Percentiles rank a stretch among this genome's conserved stretches.
These are phyloP conservation scores for Alternaria panax DNA, from an alignment of 2,329 filamentous ascomycete species.

Conservation along the genomic window DNA sequence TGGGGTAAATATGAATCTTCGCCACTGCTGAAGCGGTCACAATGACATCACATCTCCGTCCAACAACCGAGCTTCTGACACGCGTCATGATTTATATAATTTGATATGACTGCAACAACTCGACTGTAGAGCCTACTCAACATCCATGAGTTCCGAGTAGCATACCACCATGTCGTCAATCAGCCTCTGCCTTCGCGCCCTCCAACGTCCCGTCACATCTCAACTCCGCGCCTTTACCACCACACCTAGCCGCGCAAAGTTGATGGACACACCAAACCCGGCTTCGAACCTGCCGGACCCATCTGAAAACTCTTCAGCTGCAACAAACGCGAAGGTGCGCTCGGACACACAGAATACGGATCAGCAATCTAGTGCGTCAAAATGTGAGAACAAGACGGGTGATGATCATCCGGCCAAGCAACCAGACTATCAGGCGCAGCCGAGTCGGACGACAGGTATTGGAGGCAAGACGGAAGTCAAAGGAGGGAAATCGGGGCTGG, in stretches of 20 bases:
- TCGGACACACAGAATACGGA: constrained; percentile 38
- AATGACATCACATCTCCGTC: constrained; percentile 9
- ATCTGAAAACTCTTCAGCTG: constrained; percentile 27
- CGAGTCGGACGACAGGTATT: constrained; percentile 45
- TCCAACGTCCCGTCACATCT: not conserved
- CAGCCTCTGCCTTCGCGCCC: constrained; percentile 11
- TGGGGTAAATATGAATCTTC: not conserved
- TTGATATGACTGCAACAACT: too few species aligned
- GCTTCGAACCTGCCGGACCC: constrained; percentile 31
- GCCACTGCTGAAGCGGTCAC: constrained; percentile 17
- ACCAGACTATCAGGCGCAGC: constrained; percentile 44
- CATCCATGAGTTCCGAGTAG: not conserved
- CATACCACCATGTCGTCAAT: not conserved
- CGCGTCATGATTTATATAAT: not conserved
- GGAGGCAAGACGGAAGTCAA: constrained; percentile 36
- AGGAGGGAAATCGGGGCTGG: constrained; percentile 45
- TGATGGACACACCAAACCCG: constrained; percentile 29
- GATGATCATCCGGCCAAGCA: constrained; percentile 51
- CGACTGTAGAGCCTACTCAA: too few species aligned
- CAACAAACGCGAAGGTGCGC: constrained; percentile 31
- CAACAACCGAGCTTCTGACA: not conserved
- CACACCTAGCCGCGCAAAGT: constrained; percentile 11
- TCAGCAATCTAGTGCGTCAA: constrained; percentile 42
- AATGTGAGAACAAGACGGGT: constrained; percentile 34
- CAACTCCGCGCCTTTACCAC: constrained; percentile 14